Percentiles rank a stretch among this genome's conserved stretches.
Conservation (phyloP, 352 stramenopile species). For the Pythium graminicola region DNA sequence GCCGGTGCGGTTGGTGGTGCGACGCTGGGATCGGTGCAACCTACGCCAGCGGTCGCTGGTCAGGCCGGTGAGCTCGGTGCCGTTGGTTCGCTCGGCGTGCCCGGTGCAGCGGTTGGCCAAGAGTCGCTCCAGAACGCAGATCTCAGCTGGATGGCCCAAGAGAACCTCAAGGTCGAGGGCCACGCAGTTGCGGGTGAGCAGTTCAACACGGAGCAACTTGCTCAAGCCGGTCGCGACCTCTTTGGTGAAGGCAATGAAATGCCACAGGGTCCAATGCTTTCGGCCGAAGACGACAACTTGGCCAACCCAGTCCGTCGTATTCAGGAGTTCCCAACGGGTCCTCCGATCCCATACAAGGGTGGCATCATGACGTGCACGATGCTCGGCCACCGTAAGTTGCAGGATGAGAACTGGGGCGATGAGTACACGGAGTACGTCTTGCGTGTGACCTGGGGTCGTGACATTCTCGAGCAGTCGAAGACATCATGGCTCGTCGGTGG, state of each 20-base stretch:
- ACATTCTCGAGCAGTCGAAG: constrained; percentile 85
- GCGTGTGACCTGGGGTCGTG: constrained; percentile 80
- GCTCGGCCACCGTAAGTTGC: constrained; percentile 82
- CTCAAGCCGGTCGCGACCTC: constrained; percentile 75
- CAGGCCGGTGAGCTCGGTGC: constrained; percentile 73
- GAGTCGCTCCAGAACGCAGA: constrained; percentile 80
- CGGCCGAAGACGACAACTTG: constrained; percentile 81
- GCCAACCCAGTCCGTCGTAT: constrained; percentile 82
- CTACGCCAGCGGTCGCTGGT: constrained; percentile 48
- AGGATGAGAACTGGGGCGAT: constrained; percentile 87
- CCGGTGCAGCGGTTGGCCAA: constrained; percentile 64
- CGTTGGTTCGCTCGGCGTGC: constrained; percentile 67
- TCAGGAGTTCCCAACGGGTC: constrained; percentile 85
- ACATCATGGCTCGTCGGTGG: constrained; percentile 83
- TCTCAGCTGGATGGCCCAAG: constrained; percentile 78
- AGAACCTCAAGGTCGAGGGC: constrained; percentile 73
- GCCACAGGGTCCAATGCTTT: constrained; percentile 72
- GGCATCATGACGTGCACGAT: constrained; percentile 87
- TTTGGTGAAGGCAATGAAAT: constrained; percentile 79
- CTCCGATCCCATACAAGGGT: constrained; percentile 87
- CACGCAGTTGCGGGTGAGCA: constrained; percentile 68
- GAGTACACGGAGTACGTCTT: constrained; percentile 89
- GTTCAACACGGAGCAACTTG: constrained; percentile 73
- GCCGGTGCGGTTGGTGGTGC: constrained; percentile 42
- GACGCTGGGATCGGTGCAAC: constrained; percentile 65